Percentiles rank a stretch among this genome's conserved stretches.
phyloP scores from a whole-genome alignment of 148 eudicot species.

The Polygonum maritimum region DNA sequence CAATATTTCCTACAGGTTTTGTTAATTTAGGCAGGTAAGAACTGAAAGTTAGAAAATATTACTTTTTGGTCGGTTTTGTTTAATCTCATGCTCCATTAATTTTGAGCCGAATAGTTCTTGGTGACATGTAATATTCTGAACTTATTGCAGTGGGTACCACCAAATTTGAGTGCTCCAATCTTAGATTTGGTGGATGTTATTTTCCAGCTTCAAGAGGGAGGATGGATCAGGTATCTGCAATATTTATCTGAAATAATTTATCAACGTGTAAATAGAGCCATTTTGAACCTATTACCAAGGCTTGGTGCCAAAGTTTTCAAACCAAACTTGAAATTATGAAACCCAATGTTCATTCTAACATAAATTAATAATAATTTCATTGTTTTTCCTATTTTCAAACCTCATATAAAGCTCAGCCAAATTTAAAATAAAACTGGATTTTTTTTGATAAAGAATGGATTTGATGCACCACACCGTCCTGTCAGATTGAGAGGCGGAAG shows the following conservation, averaged over 20 bases:
- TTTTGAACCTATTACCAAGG: not conserved
- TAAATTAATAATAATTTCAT: not conserved
- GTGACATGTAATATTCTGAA: slow-evolving; percentile 8
- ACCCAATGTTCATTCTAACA: not conserved
- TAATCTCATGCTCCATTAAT: not conserved
- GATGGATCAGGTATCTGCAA: slow-evolving; percentile 77
- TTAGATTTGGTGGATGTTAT: slow-evolving; percentile 90
- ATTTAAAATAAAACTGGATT: not conserved
- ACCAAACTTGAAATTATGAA: not conserved
- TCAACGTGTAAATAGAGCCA: not conserved
- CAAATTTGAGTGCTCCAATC: slow-evolving; percentile 70
- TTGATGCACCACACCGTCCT: too few relatives aligned
- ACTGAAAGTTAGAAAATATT: not conserved
- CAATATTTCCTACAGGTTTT: not conserved
- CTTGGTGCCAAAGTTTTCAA: not conserved
- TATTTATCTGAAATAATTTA: not conserved
- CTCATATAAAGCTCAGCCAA: not conserved
- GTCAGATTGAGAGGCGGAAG: too few relatives aligned
- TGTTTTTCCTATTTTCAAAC: not conserved
- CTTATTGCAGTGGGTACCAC: slow-evolving; percentile 86
- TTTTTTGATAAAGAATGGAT: too few relatives aligned
- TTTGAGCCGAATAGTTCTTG: not conserved
- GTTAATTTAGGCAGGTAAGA: not conserved
- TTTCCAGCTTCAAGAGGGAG: slow-evolving; percentile 98
- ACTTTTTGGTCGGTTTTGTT: not conserved